Conservation (phyloP, 106 monocot species). For the Acorus calamus region DNA sequence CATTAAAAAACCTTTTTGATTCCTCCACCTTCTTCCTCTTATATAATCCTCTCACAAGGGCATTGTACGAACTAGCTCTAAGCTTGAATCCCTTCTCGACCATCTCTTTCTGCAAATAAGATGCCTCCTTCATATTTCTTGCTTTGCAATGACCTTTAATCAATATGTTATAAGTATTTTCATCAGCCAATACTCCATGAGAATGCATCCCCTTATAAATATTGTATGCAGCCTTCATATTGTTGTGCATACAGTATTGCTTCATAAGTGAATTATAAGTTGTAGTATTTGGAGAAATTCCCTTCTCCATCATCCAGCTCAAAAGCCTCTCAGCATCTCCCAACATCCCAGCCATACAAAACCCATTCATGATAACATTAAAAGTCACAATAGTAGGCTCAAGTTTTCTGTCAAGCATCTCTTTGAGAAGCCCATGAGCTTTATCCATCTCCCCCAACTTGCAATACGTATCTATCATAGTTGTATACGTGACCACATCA, state of each 20-base stretch:
- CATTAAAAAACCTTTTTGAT: slow-evolving; percentile 66
- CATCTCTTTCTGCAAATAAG: slow-evolving; percentile 76
- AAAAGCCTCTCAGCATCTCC: slow-evolving; percentile 69
- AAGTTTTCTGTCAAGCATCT: slow-evolving; percentile 76
- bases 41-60: slow-evolving; percentile 47
- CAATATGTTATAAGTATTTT: slow-evolving; percentile 86
- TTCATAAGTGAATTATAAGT: slow-evolving; percentile 83
- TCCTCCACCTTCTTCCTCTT: slow-evolving; percentile 66
- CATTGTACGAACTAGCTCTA: slow-evolving; percentile 41
- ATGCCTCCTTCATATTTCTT: slow-evolving; percentile 91
- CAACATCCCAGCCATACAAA: slow-evolving; percentile 60
- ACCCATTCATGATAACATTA: slow-evolving; percentile 88
- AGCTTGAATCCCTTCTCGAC: slow-evolving; percentile 56
- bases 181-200: slow-evolving; percentile 52
- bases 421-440: slow-evolving; percentile 51
- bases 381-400: slow-evolving; percentile 81
- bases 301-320: slow-evolving; percentile 76
- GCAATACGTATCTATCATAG: slow-evolving; percentile 86
- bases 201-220: slow-evolving; percentile 61
- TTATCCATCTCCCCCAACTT: slow-evolving; percentile 49
- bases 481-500: slow-evolving; percentile 80
- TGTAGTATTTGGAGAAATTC: slow-evolving; percentile 49
- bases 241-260: slow-evolving; percentile 53
- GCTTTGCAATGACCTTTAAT: slow-evolving; percentile 82
- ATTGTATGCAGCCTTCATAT: slow-evolving; percentile 68